Percentiles rank a stretch among this genome's conserved stretches.
These are phyloP conservation scores for Beauveria sp. DNA, from an alignment of 2,329 filamentous ascomycete genomes.

Conservation along the genomic window DNA sequence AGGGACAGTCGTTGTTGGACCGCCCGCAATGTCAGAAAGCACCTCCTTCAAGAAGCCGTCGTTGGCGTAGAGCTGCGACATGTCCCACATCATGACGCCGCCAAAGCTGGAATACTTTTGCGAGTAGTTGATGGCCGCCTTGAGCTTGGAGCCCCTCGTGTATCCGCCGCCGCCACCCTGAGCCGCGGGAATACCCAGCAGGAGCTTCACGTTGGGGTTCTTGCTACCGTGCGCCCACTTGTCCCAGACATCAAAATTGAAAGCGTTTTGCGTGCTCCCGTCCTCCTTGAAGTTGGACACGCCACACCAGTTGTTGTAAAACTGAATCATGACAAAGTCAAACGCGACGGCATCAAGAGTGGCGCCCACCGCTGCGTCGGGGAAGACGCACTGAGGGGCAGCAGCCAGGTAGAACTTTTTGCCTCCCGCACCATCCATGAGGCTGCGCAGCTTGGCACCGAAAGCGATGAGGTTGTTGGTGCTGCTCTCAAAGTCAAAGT, in stretches of 20 bases:
- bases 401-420: slow-evolving; percentile 57
- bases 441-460: slow-evolving; percentile 45
- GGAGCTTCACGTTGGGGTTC: slow-evolving; percentile 53
- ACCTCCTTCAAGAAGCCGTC: slow-evolving; percentile 45
- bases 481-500: slow-evolving; percentile 63
- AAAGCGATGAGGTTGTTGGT: slow-evolving; percentile 55
- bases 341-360: slow-evolving; percentile 50
- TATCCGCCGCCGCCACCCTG: slow-evolving; percentile 51
- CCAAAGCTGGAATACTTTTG: slow-evolving; percentile 53
- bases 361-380: slow-evolving; percentile 50
- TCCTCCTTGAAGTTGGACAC: slow-evolving; percentile 42
- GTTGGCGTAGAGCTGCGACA: slow-evolving; percentile 53
- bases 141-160: slow-evolving; percentile 36
- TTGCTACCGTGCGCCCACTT: slow-evolving; percentile 53
- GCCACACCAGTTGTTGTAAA: slow-evolving; percentile 64
- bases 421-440: slow-evolving; percentile 43
- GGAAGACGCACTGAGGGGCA: slow-evolving; percentile 61
- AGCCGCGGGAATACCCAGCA: slow-evolving; percentile 54
- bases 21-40: slow-evolving; percentile 24
- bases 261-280: slow-evolving; percentile 39
- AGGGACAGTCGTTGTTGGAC: not conserved
- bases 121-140: slow-evolving; percentile 43
- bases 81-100: slow-evolving; percentile 65
- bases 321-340: slow-evolving; percentile 57
- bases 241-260: slow-evolving; percentile 59